phyloP scores from a whole-genome alignment of 352 stramenopile genomes.

The Phytophthora colocasiae region DNA sequence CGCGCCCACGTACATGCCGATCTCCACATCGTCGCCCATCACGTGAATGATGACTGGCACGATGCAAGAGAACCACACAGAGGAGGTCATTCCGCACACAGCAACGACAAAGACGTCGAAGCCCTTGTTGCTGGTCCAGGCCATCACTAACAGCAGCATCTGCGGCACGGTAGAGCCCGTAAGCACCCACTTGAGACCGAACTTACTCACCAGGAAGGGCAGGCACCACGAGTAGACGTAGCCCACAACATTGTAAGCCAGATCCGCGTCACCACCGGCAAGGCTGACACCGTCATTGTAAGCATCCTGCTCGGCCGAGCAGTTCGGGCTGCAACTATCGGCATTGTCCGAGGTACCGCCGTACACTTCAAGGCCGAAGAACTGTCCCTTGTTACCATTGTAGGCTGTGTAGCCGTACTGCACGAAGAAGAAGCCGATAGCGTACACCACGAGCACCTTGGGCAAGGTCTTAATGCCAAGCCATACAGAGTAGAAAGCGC shows the following conservation, averaged over 20 bases:
- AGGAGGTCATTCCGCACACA: slow-evolving; percentile 47
- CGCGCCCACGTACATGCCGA: slow-evolving; percentile 49
- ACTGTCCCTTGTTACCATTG: slow-evolving; percentile 56
- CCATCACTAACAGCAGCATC: slow-evolving; percentile 49
- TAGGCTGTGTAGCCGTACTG: slow-evolving; percentile 54
- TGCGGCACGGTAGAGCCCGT: slow-evolving; percentile 42
- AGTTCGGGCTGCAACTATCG: slow-evolving; percentile 29
- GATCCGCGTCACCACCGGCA: slow-evolving; percentile 41
- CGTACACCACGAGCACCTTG: slow-evolving; percentile 35
- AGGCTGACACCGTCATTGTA: slow-evolving; percentile 56
- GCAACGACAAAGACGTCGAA: slow-evolving; percentile 48
- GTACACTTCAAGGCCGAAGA: slow-evolving; percentile 53
- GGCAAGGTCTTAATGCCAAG: slow-evolving; percentile 39
- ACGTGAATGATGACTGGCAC: slow-evolving; percentile 28
- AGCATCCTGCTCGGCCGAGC: slow-evolving; percentile 33
- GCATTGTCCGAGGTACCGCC: slow-evolving; percentile 33
- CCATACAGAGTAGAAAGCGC: slow-evolving; percentile 41
- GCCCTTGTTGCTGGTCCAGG: slow-evolving; percentile 42
- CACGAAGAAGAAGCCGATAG: slow-evolving; percentile 39
- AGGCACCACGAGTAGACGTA: slow-evolving; percentile 45
- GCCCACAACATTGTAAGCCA: slow-evolving; percentile 49
- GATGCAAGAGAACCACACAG: slow-evolving; percentile 35
- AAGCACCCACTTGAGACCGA: slow-evolving; percentile 50
- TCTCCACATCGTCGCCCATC: slow-evolving; percentile 31
- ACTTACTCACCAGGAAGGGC: slow-evolving; percentile 46